Base-by-base conservation (phyloP, 2,329 filamentous ascomycete species). In the Cytospora paraplurivora region DNA sequence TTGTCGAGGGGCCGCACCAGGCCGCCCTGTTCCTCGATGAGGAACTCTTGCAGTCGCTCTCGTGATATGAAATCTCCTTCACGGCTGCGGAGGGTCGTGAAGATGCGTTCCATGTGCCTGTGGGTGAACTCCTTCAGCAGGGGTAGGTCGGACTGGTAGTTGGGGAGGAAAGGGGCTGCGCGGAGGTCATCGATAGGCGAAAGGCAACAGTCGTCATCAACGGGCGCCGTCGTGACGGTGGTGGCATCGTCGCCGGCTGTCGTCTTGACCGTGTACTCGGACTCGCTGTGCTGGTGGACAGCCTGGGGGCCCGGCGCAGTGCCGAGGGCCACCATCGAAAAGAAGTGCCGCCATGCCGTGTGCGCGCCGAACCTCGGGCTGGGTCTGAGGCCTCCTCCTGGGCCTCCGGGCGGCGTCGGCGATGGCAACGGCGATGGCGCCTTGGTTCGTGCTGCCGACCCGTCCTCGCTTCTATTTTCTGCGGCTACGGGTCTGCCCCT, bases 11-110 rank as follows among this genome's bases (percentile, higher is more conserved):
- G 71, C 13, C 71, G 67, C 4, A 76, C 68, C 6, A 69, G 65
- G 13, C 85, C 81, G 37, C 79, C 79, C 69, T 88, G 85, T 1
- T 76, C 76, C 1, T 73, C 70, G 41, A 76, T 73, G n/a, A 88
- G 71, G 71, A 87, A 88, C 5, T 69, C 69, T 35, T 72, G 69
- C 60, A 88, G 79, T 37, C 75, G 74, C 8, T 76, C 74, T 15
- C 73, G 72, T 15, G 56, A 53, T 10, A 65, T 57, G 66, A 69
- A 44, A 65, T 68, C 34, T 74, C 72, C 50, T 21, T 53, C 58
- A 58, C 71, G 66, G 7, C 73, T 76, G 53, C 81, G 76, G 38
- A 85, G 66, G 0, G 75, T 71, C 38, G 81, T 72, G 70, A 81
- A 88, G 35, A 85, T 71, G 50, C 73, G 74, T 59, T 77, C 73